Conservation (phyloP, 805 yeast genomes). For the Myxozyma nipponensis region DNA sequence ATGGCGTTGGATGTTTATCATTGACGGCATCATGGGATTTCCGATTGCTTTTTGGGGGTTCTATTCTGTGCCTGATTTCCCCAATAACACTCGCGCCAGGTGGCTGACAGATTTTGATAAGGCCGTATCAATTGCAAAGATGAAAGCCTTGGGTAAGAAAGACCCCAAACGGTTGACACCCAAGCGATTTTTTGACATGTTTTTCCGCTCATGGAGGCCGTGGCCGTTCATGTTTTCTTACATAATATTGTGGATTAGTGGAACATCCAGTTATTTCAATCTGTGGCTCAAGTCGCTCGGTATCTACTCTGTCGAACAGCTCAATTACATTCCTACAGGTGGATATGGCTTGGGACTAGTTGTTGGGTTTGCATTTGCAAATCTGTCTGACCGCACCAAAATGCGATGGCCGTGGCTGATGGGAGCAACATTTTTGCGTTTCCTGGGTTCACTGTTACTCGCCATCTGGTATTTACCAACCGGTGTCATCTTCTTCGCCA, state of each 20-base stretch:
- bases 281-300: constrained; percentile 34
- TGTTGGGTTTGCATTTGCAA: constrained; percentile 32
- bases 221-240: constrained; percentile 25
- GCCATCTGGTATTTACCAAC: constrained; percentile 19
- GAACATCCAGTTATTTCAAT: constrained; percentile 29
- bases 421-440: constrained; percentile 12
- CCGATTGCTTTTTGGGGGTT: constrained; percentile 40
- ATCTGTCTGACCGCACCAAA: constrained; percentile 35
- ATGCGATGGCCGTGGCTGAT: constrained; percentile 34
- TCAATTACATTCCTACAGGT: constrained; percentile 38
- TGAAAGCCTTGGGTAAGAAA: constrained; percentile 17
- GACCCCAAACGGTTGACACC: constrained; percentile 12
- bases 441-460: constrained; percentile 13
- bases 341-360: constrained; percentile 36
- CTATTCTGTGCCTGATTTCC: constrained; percentile 6
- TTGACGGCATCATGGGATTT: constrained; percentile 46
- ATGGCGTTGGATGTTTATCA: constrained; percentile 41
- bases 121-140: background rate
- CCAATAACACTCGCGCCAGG: constrained; percentile 5
- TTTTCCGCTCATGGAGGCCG: constrained; percentile 23
- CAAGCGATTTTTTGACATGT: constrained; percentile 19
- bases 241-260: constrained; percentile 11
- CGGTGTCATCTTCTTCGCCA: constrained; percentile 23
- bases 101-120: constrained; percentile 1
- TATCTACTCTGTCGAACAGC: constrained; percentile 27